Evolutionary conservation across 2,329 filamentous ascomycete genomes (phyloP).

Genomic region (Ceratocystiopsis sp.): DNA sequence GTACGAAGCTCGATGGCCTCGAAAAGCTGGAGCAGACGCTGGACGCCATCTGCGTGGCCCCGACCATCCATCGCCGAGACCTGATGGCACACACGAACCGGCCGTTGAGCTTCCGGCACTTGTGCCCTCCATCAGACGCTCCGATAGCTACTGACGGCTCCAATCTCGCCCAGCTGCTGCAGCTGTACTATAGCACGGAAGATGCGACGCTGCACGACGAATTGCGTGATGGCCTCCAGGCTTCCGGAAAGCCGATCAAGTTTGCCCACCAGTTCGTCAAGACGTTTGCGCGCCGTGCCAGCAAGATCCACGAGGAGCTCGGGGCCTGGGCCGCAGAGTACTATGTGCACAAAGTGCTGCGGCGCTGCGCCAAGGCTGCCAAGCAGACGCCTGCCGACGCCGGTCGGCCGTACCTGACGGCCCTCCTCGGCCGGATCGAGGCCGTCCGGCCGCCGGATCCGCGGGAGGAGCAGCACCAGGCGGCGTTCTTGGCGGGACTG

Average conservation of each 20-base stretch:
- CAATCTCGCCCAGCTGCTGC: conserved; percentile 26
- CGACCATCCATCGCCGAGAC: conserved; percentile 50
- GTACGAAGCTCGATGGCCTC: conserved; percentile 36
- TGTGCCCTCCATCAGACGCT: conserved; percentile 20
- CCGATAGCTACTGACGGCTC: neutral
- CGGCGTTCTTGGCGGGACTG: neutral
- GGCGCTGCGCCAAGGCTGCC: conserved; percentile 5
- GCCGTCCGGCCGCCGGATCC: neutral
- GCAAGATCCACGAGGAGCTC: conserved; percentile 36
- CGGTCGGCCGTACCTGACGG: conserved; percentile 28
- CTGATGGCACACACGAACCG: conserved; percentile 50
- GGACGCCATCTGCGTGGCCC: conserved; percentile 51
- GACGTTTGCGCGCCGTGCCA: conserved; percentile 31
- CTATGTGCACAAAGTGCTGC: conserved; percentile 38
- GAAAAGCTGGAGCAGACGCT: conserved; percentile 50
- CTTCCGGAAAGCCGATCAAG: neutral
- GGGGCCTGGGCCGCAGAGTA: conserved; percentile 53
- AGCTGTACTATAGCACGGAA: neutral
- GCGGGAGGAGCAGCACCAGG: neutral
- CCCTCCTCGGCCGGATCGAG: conserved; percentile 19
- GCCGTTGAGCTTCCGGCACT: conserved; percentile 33
- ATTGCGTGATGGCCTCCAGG: neutral
- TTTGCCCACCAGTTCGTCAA: conserved; percentile 28
- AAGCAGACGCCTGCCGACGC: neutral
- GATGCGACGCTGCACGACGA: neutral